A percentile compares a stretch with the other conserved stretches of the same genome.
phyloP scores from a whole-genome alignment of 352 stramenopile species.

The Globisporangium uncinulatum region DNA sequence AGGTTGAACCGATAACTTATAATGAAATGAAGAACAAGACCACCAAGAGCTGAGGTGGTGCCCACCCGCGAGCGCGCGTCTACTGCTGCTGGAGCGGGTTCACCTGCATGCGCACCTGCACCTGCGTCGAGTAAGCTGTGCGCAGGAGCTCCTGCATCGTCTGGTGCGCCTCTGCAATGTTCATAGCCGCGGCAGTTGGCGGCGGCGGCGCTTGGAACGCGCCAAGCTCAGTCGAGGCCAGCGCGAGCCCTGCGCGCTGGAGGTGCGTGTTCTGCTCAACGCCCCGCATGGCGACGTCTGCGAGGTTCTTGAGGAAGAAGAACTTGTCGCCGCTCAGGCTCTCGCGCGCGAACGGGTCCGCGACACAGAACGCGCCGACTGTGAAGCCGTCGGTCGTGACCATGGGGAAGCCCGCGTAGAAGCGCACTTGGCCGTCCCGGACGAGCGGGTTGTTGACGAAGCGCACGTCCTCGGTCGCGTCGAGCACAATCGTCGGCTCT shows the following conservation, averaged over 20 bases:
- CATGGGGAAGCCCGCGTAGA: conserved; percentile 80
- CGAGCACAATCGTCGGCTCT: conserved; percentile 74
- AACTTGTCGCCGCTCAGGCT: conserved; percentile 69
- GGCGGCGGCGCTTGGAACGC: conserved; percentile 31
- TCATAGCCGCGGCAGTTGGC: conserved; percentile 30
- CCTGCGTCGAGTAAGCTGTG: conserved; percentile 80
- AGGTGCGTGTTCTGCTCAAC: conserved; percentile 78
- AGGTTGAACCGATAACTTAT: conserved; percentile 35
- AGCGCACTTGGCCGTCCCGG: conserved; percentile 65
- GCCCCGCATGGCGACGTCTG: conserved; percentile 62
- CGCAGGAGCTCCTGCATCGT: conserved; percentile 83
- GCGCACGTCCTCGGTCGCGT: conserved; percentile 68
- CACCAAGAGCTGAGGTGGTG: not conserved
- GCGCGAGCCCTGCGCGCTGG: conserved; percentile 16
- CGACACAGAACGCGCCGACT: conserved; percentile 72
- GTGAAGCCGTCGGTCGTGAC: conserved; percentile 56
- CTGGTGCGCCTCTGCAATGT: conserved; percentile 52
- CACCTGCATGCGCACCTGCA: conserved; percentile 77
- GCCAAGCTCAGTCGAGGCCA: conserved; percentile 14
- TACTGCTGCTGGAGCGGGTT: conserved; percentile 38
- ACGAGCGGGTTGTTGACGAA: conserved; percentile 80
- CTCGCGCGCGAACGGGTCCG: conserved; percentile 72
- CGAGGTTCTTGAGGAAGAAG: conserved; percentile 83
- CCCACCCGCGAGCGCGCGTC: not conserved
- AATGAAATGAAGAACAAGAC: conserved; percentile 3